Base-by-base conservation (phyloP, 495 filamentous ascomycete genomes). In the Daldinia loculata region DNA sequence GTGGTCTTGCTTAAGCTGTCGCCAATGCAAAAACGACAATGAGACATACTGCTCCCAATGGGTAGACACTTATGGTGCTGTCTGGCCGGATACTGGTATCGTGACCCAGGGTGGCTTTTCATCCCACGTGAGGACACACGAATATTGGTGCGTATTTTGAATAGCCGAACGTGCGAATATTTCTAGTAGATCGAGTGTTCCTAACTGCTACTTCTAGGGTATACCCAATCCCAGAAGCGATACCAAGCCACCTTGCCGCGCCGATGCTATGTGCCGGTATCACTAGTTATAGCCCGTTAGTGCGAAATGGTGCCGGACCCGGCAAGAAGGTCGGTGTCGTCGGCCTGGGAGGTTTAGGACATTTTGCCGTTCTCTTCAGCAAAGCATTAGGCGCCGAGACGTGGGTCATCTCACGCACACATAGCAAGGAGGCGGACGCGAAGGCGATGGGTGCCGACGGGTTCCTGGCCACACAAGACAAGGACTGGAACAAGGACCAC, bases 221-320 rank as follows among this genome's bases (percentile, higher is more conserved):
- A 26, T 95, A 94, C 82, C 89, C 89, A 26, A 95, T 97, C 66
- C 94, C 94, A 17, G 90, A 92, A 17, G 85, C 82, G 5, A 86
- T 97, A 48, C 79, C 88, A 22, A 89, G 83, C 71, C 84, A 84
- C 45, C 75, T 88, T 32, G 92, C 90, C 1, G 94, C 93, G 14
- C 94, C 92, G 1, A 96, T 72, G 92, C 84, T 97, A 74, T 97
- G 94, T 77, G 94, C 92, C 36, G 93, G 94, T 50, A 79, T 96
- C 32, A 97, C 94, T 1, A 89, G 88, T 30, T 97, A 89, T 80
- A 90, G 87, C 36, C 93, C 93, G 0, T 83, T 97, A 2, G 89
- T 91, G 41, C 88, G 91, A 27, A 89, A 92, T 75, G 90, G 89
- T n/a, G 83, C 82, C 48, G 89, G 90, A 0, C 89, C 90, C 0